Evolutionary conservation across 2,329 filamentous ascomycete species (phyloP), one percentile per base, ranked within the genome.

Genomic region (Fusarium dimerum): DNA sequence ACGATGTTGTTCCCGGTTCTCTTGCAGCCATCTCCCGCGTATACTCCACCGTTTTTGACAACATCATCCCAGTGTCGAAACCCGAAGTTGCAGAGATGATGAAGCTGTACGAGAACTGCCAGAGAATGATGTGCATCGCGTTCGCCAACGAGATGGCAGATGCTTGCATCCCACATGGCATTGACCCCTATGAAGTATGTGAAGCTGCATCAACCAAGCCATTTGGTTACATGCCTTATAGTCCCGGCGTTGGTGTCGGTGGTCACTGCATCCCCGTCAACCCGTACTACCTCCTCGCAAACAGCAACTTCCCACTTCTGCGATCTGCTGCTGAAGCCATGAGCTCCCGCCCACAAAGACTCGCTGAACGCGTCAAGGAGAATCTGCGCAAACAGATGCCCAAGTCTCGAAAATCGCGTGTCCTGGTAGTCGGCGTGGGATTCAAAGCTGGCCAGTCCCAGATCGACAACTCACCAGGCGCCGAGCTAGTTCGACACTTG

Each of bases 201-300:
- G 52, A 57, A 3, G 78, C 78, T 1, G 78, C 79, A 1, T 61
- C 72, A 1, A 77, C 76, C 11, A 82, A 80, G 59, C 77, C 77
- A 0, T 82, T 81, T 51, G 78, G 78, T 10, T 81, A 78, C 55
- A 71, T 77, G 56, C 71, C 78, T 0, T 77, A 74, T 60, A 59
- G 61, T 1, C 78, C 79, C 0, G 69, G 73, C 1, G 63, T 78
- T 3, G 79, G 79, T 7, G 78, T 82, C 5, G 79, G 79, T 2
- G 78, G 80, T 0, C 78, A 82, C 60, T 82, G 79, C 58, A 82
- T 82, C 51, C 79, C 79, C 1, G 73, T 82, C 47, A 82, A 82
- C 52, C 79, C 79, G 0, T 74, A 74, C 64, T 82, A 81, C 55
- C 70, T 82, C 20, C 66, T 81, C 6, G 72, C 73, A 12, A 79